Evolutionary conservation across 768 basidiomycete genomes (phyloP).

Genomic region (Leccinellum rugosiceps): DNA sequence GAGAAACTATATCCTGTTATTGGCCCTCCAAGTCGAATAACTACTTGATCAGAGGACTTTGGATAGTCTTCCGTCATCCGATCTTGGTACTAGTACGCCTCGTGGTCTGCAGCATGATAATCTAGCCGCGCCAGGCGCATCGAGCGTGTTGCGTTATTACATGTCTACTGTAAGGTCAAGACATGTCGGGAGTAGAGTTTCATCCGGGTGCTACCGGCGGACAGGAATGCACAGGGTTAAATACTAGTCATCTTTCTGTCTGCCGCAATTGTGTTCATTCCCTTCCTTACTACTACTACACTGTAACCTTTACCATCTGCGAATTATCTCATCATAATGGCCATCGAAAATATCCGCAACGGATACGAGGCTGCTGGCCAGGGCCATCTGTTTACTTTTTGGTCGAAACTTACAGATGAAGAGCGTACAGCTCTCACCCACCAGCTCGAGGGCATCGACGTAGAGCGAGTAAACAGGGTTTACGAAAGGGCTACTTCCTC

Average conservation of each 20-base stretch:
- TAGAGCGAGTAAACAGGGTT: conserved; percentile 88
- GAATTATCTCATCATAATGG: conserved; percentile 36
- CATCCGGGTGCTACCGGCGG: conserved; percentile 25
- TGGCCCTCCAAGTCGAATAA: too few species aligned
- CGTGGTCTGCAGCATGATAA: too few species aligned
- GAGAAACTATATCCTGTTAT: too few species aligned
- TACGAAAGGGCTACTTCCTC: conserved; percentile 71
- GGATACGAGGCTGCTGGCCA: conserved; percentile 82
- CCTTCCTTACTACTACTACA: background rate
- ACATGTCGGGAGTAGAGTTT: background rate
- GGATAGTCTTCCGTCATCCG: too few species aligned
- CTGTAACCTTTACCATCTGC: background rate
- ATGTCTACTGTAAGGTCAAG: background rate
- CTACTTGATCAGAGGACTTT: too few species aligned
- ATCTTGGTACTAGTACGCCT: too few species aligned
- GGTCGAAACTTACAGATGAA: conserved; percentile 59
- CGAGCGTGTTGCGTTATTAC: conserved; percentile 5
- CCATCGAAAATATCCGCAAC: conserved; percentile 52
- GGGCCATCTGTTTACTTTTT: conserved; percentile 87
- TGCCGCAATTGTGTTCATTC: background rate
- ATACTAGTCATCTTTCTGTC: background rate
- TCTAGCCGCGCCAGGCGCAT: background rate
- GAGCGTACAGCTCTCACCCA: conserved; percentile 61
- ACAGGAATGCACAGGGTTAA: conserved; percentile 11
- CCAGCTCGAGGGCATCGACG: conserved; percentile 80